Evolutionary conservation across 1,139 yeast species (phyloP), one percentile per base, ranked within the genome.

Genomic region (Debaryomyces sp.): DNA sequence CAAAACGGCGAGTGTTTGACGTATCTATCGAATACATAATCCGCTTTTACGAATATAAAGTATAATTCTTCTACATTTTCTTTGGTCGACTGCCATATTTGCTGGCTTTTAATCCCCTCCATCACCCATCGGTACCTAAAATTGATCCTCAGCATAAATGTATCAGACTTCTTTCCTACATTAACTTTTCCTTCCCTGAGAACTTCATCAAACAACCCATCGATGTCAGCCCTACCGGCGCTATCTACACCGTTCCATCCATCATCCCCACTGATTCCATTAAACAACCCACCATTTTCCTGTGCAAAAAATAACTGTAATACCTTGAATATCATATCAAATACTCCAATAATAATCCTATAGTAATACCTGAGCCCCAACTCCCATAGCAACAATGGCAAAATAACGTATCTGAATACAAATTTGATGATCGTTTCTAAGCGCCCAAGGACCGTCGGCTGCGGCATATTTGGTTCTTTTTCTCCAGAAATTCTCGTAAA

Each of bases 11-110:
- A 51, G 45, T 63, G 64, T 6, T 55, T 32, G 1, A 64, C 17
- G 41, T 64, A 64, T 24, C 68, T 52, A 43, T 64, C 66, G 33
- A 56, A 53, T 4, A 63, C 44, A 45, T 63, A 64, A 29, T 60
- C 58, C 6, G 61, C 49, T 26, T 49, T 54, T 10, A 44, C 48
- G 15, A 45, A 26, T 17, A 40, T 34, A 17, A 13, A 21, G 9
- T 22, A 22, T 12, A 40, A 18, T 13, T 45, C 47, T 9, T 38
- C 37, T n/a, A 41, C 8, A 12, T 23, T 41, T 21, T 29, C 36
- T 6, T 13, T 7, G 22, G 23, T 7, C 10, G 22, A 18, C 13
- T 8, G 36, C 33, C 32, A 18, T 8, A 41, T 26, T 10, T 30
- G 36, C n/a, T 30, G 43, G 21, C 15, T 30, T 12, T 30, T 29